Base-by-base conservation (phyloP, 352 stramenopile species). In the Pythium vanterpoolii region DNA sequence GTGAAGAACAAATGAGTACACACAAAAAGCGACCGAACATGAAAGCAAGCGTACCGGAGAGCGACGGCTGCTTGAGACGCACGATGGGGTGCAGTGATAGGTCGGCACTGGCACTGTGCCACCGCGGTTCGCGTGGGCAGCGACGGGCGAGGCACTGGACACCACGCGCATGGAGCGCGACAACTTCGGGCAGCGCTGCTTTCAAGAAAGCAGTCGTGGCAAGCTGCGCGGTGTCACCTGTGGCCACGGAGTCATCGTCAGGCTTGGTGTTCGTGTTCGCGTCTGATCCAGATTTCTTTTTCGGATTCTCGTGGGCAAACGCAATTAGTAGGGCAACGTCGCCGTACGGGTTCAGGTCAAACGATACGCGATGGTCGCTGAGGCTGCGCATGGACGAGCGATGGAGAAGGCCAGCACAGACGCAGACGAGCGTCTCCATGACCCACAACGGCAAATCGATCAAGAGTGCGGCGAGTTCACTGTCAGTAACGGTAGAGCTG, bases 281-380 rank as follows among this genome's bases (percentile, higher is more conserved):
- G 11, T 36, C 39, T 6, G 50, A 3, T 1, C 34, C 50, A 21
- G 28, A 39, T 40, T 69, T 69, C 46, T 66, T 71, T 23, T 73
- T 74, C 23, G 55, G 11, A 5, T 50, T 57, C 60, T 91, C 81
- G 2, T 79, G 74, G 1, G 74, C 77, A 66, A 94, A 92, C 5
- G 80, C 85, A 27, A 87, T 70, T 28, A 92, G 60, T 40, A 92
- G 75, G 26, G 85, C 85, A 43, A 94, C 47, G 36, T 94, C 85
- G 3, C 85, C 83, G 51, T 93, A 94, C 7, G 85, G 85, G 50
- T 73, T 89, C 44, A 94, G 64, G 56, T 92, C 85, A 33, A 91
- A 94, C 36, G 81, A 86, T 30, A 91, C 72, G 55, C 83, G 85
- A 42, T 90, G 89, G 52, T 91, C 81, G 58, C 81, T 89, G 24